Evolutionary conservation across 2,329 filamentous ascomycete species (phyloP).

Genomic region (Paraphaeosphaeria minitans): DNA sequence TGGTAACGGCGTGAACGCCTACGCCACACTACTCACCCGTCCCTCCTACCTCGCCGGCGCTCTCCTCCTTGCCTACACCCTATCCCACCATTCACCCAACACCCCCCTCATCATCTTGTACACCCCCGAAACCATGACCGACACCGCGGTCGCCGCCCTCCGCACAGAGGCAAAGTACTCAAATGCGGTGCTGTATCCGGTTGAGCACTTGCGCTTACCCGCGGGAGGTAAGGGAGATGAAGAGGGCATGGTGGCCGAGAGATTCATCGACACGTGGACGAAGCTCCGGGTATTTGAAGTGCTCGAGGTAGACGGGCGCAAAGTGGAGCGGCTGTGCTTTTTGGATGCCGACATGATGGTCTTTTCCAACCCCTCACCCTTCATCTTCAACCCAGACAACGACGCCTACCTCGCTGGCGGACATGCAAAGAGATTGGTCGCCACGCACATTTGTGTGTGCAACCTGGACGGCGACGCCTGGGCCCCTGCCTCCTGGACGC

Average conservation of each 20-base stretch:
- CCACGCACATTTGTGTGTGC: conserved; percentile 59
- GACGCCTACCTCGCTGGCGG: conserved; percentile 32
- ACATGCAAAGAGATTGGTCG: conserved; percentile 48
- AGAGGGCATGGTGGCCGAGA: conserved; percentile 52
- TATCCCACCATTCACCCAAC: conserved; percentile 51
- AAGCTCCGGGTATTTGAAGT: conserved; percentile 61
- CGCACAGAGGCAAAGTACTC: conserved; percentile 48
- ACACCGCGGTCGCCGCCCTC: conserved; percentile 50
- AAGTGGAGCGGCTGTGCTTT: conserved; percentile 52
- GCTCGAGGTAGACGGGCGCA: conserved; percentile 26
- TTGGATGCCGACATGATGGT: conserved; percentile 61
- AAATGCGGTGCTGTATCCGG: conserved; percentile 48
- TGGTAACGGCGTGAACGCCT: conserved; percentile 43
- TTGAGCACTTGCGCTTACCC: conserved; percentile 50
- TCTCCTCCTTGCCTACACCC: conserved; percentile 56
- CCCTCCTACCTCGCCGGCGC: conserved; percentile 59
- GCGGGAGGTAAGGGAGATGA: conserved; percentile 8
- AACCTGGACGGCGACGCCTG: conserved; percentile 57
- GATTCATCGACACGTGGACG: conserved; percentile 61
- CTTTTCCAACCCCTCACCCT: conserved; percentile 45
- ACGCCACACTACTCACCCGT: conserved; percentile 59
- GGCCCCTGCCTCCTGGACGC: conserved; percentile 56
- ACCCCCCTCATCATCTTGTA: conserved; percentile 58
- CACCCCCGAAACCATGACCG: conserved; percentile 50
- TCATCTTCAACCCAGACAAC: conserved; percentile 51